A percentile compares a stretch with the other conserved stretches of the same genome.
These are phyloP conservation scores for Talaromyces stipitatus DNA, from an alignment of 495 filamentous ascomycete genomes.

Conservation along the genomic window DNA sequence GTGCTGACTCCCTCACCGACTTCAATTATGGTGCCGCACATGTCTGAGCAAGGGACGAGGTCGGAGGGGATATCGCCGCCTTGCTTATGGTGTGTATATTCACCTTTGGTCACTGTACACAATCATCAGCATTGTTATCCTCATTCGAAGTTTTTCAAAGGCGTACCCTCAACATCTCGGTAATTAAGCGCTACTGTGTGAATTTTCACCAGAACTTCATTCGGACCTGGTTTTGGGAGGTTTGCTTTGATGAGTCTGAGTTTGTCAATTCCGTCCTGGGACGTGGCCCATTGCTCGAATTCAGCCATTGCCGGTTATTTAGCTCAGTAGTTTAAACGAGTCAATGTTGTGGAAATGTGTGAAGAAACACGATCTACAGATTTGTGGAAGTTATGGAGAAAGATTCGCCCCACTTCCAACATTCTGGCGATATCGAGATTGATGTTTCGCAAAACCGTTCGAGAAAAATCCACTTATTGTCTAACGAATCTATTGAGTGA, in stretches of 20 bases:
- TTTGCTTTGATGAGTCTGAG: slow-evolving; percentile 31
- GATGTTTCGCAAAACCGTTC: no score
- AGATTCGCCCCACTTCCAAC: no score
- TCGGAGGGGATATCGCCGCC: slow-evolving; percentile 31
- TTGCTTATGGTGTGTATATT: slow-evolving; percentile 48
- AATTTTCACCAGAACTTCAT: slow-evolving; percentile 53
- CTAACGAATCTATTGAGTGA: no score
- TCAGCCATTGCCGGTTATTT: neutral
- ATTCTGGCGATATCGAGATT: no score
- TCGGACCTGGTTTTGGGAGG: slow-evolving; percentile 30
- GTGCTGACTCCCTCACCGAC: slow-evolving; percentile 57
- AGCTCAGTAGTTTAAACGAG: neutral
- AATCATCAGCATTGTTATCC: neutral
- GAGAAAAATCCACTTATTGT: no score
- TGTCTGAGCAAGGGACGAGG: slow-evolving; percentile 66
- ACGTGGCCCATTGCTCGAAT: slow-evolving; percentile 39
- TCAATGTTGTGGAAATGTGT: neutral
- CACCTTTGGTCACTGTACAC: slow-evolving; percentile 40
- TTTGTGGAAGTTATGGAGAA: no score
- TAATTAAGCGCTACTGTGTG: slow-evolving; percentile 50
- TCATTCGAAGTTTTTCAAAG: neutral
- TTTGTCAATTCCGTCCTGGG: slow-evolving; percentile 43
- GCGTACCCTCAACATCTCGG: slow-evolving; percentile 49
- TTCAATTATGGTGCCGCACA: slow-evolving; percentile 60
- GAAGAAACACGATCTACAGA: neutral